These are phyloP conservation scores for Talaromyces thailandensis DNA, from an alignment of 495 filamentous ascomycete genomes.

Conservation along the genomic window DNA sequence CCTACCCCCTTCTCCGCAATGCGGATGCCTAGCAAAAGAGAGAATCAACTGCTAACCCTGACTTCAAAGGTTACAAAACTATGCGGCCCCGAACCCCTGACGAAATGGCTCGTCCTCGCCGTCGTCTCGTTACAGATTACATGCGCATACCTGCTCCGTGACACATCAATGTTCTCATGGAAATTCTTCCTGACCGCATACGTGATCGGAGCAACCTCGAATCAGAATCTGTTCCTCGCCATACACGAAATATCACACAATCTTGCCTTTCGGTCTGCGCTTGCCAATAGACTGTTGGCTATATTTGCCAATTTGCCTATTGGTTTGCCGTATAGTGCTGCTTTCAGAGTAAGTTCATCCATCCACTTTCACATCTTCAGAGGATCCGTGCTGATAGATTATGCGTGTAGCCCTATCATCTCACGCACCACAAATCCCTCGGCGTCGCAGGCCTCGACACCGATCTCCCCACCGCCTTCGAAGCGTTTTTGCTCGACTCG, in stretches of 20 bases:
- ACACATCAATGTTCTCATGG: slow-evolving; percentile 74
- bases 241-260: slow-evolving; percentile 99
- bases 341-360: slow-evolving; percentile 61
- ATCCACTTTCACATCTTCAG: background rate
- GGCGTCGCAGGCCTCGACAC: slow-evolving; percentile 95
- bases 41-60: background rate
- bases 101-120: slow-evolving; percentile 81
- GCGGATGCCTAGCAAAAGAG: background rate
- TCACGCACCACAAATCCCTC: slow-evolving; percentile 98
- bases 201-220: slow-evolving; percentile 87
- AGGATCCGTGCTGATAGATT: background rate
- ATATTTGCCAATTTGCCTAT: slow-evolving; percentile 95
- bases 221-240: slow-evolving; percentile 97
- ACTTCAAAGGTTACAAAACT: slow-evolving; percentile 80
- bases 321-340: slow-evolving; percentile 90
- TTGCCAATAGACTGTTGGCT: slow-evolving; percentile 76
- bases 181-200: slow-evolving; percentile 81
- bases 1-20: background rate
- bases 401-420: slow-evolving; percentile 74
- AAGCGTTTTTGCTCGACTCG: slow-evolving; percentile 93
- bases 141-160: slow-evolving; percentile 70
- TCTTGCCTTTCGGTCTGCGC: slow-evolving; percentile 79
- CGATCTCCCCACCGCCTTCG: slow-evolving; percentile 85
- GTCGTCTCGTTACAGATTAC: slow-evolving; percentile 77
- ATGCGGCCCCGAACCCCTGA: slow-evolving; percentile 92